These are phyloP conservation scores for Diplocarpon mali DNA, from an alignment of 2,329 filamentous ascomycete genomes.

Conservation along the genomic window DNA sequence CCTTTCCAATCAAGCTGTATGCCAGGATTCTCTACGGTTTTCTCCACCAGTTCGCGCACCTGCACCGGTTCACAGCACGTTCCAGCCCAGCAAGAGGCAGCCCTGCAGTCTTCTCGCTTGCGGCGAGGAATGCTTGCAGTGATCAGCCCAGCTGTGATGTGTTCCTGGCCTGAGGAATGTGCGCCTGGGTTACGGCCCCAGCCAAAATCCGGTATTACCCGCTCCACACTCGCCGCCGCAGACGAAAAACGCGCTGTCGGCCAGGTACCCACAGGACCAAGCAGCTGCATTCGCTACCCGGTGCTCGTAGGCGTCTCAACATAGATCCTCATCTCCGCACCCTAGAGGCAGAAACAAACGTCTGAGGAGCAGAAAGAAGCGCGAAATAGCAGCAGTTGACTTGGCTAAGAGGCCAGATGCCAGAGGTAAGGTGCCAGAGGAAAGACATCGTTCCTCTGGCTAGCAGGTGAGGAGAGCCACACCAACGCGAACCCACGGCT, in stretches of 20 bases:
- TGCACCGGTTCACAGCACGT: conserved; percentile 10
- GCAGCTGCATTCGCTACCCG: not conserved
- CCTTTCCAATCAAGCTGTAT: not conserved
- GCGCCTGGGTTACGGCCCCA: not conserved
- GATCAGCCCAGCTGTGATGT: not conserved
- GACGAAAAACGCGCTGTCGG: not conserved
- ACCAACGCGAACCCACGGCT: not conserved
- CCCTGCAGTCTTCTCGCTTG: conserved; percentile 1
- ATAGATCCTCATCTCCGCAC: not conserved
- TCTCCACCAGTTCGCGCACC: conserved; percentile 26
- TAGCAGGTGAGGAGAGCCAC: not conserved
- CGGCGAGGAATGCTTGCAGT: conserved; percentile 13
- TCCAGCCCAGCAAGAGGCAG: conserved; percentile 2
- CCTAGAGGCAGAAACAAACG: not conserved
- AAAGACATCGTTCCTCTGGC: not conserved
- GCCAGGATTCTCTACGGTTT: not conserved
- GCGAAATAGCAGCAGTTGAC: not conserved
- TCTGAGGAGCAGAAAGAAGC: not conserved
- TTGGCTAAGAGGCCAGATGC: conserved; percentile 2
- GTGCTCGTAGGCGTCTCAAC: not conserved
- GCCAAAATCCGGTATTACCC: not conserved
- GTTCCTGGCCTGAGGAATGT: conserved; percentile 12
- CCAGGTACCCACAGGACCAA: not conserved
- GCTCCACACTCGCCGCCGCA: not conserved
- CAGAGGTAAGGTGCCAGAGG: conserved; percentile 6